These are phyloP conservation scores for Cryptosporidium andersoni DNA, from an alignment of 169 alveolate species.

Conservation along the genomic window DNA sequence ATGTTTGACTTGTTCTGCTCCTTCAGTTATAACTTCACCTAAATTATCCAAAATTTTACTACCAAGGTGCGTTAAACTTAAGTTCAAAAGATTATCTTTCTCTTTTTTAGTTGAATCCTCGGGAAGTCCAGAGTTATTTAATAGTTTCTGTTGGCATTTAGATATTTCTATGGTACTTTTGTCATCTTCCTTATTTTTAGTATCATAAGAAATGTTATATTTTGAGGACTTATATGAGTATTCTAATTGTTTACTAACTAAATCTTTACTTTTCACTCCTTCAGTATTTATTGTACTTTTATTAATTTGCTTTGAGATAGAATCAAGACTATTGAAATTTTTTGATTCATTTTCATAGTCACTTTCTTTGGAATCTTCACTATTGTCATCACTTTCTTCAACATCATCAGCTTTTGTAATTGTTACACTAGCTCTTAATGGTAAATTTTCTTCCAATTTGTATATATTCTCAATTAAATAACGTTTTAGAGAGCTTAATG, in stretches of 20 bases:
- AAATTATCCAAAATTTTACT: no score
- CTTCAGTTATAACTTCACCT: no score
- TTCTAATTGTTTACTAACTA: not conserved
- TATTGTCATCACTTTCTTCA: not conserved
- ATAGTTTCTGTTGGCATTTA: no score
- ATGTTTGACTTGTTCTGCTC: slow-evolving; percentile 4
- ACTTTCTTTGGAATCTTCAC: slow-evolving; percentile 5
- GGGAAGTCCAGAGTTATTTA: not conserved
- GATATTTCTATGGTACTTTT: not conserved
- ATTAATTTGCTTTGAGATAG: slow-evolving; percentile 33
- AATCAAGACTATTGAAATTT: slow-evolving; percentile 46
- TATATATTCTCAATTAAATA: no score
- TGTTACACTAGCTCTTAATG: not conserved
- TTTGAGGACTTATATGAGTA: not conserved
- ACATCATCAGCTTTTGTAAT: not conserved
- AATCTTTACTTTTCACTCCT: not conserved
- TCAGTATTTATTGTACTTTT: slow-evolving; percentile 56
- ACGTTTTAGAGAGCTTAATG: no score
- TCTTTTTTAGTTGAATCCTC: not conserved
- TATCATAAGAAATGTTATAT: not conserved
- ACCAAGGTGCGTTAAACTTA: no score
- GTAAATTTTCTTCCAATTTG: not conserved
- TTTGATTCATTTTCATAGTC: slow-evolving; percentile 20
- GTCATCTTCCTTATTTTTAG: not conserved
- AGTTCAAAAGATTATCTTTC: slow-evolving; percentile 27